A percentile compares a stretch with the other conserved stretches of the same genome.
phyloP scores from a whole-genome alignment of 805 yeast species.

The Pichia phayaonensis region DNA sequence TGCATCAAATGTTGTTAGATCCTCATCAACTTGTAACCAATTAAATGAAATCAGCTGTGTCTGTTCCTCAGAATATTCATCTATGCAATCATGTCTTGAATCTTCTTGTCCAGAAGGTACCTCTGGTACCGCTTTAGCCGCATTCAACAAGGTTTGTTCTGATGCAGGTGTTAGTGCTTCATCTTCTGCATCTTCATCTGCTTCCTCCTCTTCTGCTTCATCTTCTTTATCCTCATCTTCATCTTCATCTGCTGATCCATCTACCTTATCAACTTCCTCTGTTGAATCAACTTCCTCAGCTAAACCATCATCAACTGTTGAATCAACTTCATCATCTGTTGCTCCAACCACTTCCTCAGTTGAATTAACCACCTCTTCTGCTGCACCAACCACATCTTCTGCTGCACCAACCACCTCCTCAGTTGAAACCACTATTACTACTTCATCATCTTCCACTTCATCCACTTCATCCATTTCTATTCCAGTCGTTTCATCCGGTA shows the following conservation, averaged over 20 bases:
- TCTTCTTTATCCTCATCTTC: constrained; percentile 28
- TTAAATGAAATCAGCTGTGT: constrained; percentile 62
- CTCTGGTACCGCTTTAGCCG: constrained; percentile 48
- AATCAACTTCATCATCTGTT: constrained; percentile 22
- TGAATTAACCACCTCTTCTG: constrained; percentile 20
- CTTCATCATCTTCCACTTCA: constrained; percentile 22
- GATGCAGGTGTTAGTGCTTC: constrained; percentile 34
- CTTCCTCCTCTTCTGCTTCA: constrained; percentile 27
- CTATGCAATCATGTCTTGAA: constrained; percentile 56
- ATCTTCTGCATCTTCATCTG: constrained; percentile 25
- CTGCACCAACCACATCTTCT: constrained; percentile 14
- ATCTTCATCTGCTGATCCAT: constrained; percentile 20
- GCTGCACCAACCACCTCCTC: constrained; percentile 20
- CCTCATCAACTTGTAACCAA: constrained; percentile 45
- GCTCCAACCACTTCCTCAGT: constrained; percentile 13
- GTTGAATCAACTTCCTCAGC: constrained; percentile 13
- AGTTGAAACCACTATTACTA: neutral
- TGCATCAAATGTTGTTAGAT: constrained; percentile 60
- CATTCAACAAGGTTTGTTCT: constrained; percentile 49
- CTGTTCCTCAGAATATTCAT: constrained; percentile 48
- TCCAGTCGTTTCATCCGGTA: constrained; percentile 14
- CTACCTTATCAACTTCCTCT: constrained; percentile 15
- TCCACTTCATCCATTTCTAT: constrained; percentile 21
- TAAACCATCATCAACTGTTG: constrained; percentile 14
- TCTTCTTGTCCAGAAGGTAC: constrained; percentile 60